Conservation (phyloP, 768 basidiomycete species). For the Rhizopogon vesiculosus region DNA sequence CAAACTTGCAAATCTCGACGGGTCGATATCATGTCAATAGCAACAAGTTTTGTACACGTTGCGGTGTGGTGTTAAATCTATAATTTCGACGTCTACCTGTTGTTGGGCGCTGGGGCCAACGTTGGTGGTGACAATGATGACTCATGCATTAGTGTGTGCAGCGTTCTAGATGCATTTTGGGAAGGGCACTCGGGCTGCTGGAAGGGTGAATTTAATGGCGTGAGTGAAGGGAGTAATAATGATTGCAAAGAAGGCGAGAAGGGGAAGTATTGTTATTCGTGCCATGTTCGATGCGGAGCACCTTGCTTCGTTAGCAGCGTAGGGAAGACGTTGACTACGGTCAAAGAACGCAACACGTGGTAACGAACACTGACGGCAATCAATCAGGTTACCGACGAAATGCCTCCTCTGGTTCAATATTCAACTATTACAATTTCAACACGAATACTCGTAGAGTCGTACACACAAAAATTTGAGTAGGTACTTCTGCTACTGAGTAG, state of each 20-base stretch:
- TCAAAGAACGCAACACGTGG: neutral
- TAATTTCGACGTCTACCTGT: conserved; percentile 89
- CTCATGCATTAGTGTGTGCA: conserved; percentile 75
- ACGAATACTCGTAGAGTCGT: too few species aligned
- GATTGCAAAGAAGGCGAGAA: conserved; percentile 27
- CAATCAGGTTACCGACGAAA: too few species aligned
- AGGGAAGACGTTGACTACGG: neutral
- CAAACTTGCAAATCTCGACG: too few species aligned
- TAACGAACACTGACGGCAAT: too few species aligned
- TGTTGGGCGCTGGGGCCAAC: conserved; percentile 72
- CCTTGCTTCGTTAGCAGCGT: neutral
- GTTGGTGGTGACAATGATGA: conserved; percentile 96
- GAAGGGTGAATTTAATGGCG: conserved; percentile 86
- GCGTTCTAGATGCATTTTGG: conserved; percentile 95
- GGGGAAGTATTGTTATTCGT: conserved; percentile 1
- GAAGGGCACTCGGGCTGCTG: conserved; percentile 65
- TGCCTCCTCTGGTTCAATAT: too few species aligned
- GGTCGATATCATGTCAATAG: too few species aligned
- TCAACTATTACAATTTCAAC: too few species aligned
- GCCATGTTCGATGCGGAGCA: neutral
- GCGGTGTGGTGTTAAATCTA: conserved; percentile 79
- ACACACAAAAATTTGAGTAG: too few species aligned
- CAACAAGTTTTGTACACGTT: conserved; percentile 60
- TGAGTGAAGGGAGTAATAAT: conserved; percentile 22
- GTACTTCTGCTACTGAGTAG: too few species aligned